A percentile compares a stretch with the other conserved stretches of the same genome.
These are phyloP conservation scores for Fraxinus ornus DNA, from an alignment of 305 asterid genomes.

Conservation along the genomic window DNA sequence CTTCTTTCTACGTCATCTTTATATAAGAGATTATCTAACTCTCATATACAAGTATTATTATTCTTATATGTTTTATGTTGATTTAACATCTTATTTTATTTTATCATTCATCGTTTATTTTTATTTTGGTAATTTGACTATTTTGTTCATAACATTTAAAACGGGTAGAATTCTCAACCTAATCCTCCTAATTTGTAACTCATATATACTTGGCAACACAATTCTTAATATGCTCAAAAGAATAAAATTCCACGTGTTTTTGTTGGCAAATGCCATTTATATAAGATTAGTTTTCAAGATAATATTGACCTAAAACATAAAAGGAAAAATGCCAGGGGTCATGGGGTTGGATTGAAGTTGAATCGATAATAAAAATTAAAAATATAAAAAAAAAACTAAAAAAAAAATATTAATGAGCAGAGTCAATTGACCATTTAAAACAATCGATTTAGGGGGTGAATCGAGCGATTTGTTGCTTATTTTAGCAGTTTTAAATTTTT, in stretches of 20 bases:
- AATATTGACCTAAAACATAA: neutral
- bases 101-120: no score
- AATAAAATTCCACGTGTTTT: neutral
- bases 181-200: neutral
- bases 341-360: neutral
- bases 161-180: neutral
- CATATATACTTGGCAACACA: neutral
- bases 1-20: no score
- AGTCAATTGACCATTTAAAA: no score
- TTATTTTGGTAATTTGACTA: no score
- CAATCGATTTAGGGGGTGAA: no score
- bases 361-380: neutral
- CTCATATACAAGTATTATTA: no score
- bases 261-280: neutral
- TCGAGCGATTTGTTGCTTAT: neutral
- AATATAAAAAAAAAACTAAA: no score
- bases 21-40: no score
- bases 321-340: neutral
- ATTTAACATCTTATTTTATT: no score
- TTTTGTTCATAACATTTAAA: neutral
- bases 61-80: no score
- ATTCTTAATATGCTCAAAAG: neutral
- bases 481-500: no score
- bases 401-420: no score
- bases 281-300: neutral